These are phyloP conservation scores for Kazachstania psychrophila DNA, from an alignment of 805 yeast species.

Conservation along the genomic window DNA sequence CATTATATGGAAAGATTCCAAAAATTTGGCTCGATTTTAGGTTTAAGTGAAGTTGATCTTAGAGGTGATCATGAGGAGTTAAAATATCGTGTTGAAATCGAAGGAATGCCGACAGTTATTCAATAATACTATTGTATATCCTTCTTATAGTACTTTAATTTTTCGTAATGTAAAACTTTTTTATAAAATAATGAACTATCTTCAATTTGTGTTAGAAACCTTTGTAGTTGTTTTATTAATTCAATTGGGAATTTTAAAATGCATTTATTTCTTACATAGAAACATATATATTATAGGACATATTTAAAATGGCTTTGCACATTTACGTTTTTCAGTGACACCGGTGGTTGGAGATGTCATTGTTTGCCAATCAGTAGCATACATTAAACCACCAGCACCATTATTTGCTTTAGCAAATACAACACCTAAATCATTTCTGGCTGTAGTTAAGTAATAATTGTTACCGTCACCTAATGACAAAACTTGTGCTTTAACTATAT, in stretches of 20 bases:
- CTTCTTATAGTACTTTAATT: too few species aligned
- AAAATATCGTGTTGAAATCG: slow-evolving; percentile 17
- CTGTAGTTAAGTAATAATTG: slow-evolving; percentile 82
- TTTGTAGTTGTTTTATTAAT: too few species aligned
- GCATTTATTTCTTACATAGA: too few species aligned
- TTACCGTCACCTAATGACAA: slow-evolving; percentile 87
- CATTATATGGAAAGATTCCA: slow-evolving; percentile 61
- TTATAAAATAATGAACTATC: too few species aligned
- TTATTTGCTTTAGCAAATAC: slow-evolving; percentile 66
- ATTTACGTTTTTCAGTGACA: slow-evolving; percentile 66
- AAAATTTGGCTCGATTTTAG: slow-evolving; percentile 60
- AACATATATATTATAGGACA: neutral
- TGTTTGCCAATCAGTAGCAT: slow-evolving; percentile 91
- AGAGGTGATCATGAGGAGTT: slow-evolving; percentile 38
- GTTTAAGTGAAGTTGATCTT: slow-evolving; percentile 75
- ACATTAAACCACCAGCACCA: slow-evolving; percentile 69
- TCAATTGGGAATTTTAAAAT: too few species aligned
- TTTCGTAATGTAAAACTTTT: too few species aligned
- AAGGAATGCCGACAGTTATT: neutral
- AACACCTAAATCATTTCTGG: slow-evolving; percentile 87
- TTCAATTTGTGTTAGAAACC: too few species aligned
- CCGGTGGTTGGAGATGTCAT: slow-evolving; percentile 80
- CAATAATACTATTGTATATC: neutral
- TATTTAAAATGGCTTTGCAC: slow-evolving; percentile 72
- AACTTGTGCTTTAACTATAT: slow-evolving; percentile 75